Base-by-base conservation (phyloP, 2,329 filamentous ascomycete species). In the Neopestalotiopsis sp. region DNA sequence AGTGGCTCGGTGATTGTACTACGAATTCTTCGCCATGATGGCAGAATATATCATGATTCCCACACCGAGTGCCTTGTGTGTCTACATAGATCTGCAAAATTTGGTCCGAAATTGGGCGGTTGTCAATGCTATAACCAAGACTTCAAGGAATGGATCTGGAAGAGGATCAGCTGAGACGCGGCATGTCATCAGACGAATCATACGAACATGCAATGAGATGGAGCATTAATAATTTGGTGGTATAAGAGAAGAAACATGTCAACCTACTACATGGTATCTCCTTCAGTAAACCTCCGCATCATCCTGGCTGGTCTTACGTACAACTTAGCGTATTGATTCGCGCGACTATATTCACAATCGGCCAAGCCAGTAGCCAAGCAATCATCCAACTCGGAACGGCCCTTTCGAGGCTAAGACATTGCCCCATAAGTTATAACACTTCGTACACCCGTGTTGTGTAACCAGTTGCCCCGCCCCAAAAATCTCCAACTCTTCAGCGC, bases 291-390 rank as follows among this genome's bases (percentile, higher is more conserved):
- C 45, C 32, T 38, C 28, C 40, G n/a, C 63, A 34, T 20, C 3
- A 66, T 57, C 63, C 49, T 28, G 52, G 63, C 56, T 38, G 34
- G 28, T 24, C 34, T 66, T 66, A 66, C 63, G 63, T 66, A 66
- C 63, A 38, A 38, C 12, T 49, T 24, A 45, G 42, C 12, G 17
- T n/a, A 20, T n/a, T 24, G 45, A 66, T 66, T 66, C 63, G 63
- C 57, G 20, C 63, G 32, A 20, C 63, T 66, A 66, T 58, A 58
- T 20, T 17, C 9, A 52, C 45, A 20, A 9, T 20, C 45, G 45
- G 45, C 45, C 45, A 52, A 34, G 14, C 14, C 17, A 65, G n/a
- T 7, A 28, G 42, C 45, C 63, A 56, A 66, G 49, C 34, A 56
- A 13, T 24, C 45, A 66, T 57, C 45, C 14, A 9, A 17, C n/a